phyloP scores from a whole-genome alignment of 352 stramenopile species.

The Pythium myriotylum region DNA sequence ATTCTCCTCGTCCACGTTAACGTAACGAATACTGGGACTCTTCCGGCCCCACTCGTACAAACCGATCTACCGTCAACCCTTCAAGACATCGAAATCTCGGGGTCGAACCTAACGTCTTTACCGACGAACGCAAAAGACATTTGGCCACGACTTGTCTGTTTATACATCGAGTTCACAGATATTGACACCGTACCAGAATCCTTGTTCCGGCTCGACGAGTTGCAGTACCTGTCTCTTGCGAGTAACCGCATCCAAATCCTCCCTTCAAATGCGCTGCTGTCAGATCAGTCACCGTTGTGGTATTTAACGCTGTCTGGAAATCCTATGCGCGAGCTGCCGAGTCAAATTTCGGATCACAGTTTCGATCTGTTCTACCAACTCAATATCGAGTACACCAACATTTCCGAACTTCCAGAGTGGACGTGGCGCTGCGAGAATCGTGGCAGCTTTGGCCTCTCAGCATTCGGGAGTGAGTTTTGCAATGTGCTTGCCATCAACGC shows the following conservation, averaged over 20 bases:
- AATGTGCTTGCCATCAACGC: conserved; percentile 4
- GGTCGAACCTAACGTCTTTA: conserved; percentile 12
- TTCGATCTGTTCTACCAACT: neutral
- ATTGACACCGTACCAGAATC: neutral
- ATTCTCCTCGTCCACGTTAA: conserved; percentile 10
- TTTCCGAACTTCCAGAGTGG: conserved; percentile 13
- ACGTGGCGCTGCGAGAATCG: neutral
- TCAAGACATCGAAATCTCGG: conserved; percentile 17
- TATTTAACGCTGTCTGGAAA: conserved; percentile 9
- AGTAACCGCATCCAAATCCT: conserved; percentile 8
- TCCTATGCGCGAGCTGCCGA: conserved; percentile 6
- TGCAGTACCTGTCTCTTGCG: conserved; percentile 16
- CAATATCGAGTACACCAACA: conserved; percentile 13
- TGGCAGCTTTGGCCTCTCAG: neutral
- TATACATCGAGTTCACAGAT: conserved; percentile 20
- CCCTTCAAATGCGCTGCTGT: conserved; percentile 1
- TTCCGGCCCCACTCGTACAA: neutral
- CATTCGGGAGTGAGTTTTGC: conserved; percentile 10
- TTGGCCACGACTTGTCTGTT: neutral
- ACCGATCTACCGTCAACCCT: conserved; percentile 1
- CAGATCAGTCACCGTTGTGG: neutral
- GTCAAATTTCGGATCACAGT: neutral
- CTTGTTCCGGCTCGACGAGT: neutral
- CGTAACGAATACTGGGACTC: neutral
- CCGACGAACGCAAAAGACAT: neutral